phyloP scores from a whole-genome alignment of 202 grass and related monocot species.

The Zoysia matrella region DNA sequence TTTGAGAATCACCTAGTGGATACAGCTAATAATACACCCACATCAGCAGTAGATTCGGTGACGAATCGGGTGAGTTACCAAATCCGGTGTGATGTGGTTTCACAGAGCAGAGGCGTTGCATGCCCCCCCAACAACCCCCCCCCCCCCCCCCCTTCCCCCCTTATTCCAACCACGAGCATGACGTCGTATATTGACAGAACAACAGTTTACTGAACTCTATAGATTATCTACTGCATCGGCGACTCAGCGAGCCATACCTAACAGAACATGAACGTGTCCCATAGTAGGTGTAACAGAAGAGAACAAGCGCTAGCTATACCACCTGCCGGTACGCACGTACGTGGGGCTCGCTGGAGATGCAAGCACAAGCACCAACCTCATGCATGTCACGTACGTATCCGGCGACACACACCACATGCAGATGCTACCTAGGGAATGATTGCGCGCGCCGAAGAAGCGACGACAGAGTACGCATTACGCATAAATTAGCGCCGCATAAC shows the following conservation, averaged over 20 bases:
- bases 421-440: slow-evolving; percentile 1
- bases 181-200: neutral
- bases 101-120: neutral
- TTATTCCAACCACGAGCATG: neutral
- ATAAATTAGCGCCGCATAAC: neutral
- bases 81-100: neutral
- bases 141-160: too few relatives aligned
- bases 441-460: slow-evolving; percentile 25
- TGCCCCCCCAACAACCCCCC: too few relatives aligned
- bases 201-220: too few relatives aligned
- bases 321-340: neutral
- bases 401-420: slow-evolving; percentile 38
- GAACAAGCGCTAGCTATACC: neutral
- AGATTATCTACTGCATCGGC: too few relatives aligned
- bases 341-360: neutral
- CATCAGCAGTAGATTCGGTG: slow-evolving; percentile 2
- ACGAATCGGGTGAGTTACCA: neutral
- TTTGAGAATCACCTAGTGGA: too few relatives aligned
- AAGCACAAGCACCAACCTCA: neutral
- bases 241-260: neutral
- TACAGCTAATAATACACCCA: neutral
- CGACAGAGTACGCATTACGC: slow-evolving; percentile 9
- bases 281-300: neutral
- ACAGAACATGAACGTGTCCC: neutral
- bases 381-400: neutral